Conservation (phyloP, 1,284 basidiomycete species). For the Marasmius oreades region DNA sequence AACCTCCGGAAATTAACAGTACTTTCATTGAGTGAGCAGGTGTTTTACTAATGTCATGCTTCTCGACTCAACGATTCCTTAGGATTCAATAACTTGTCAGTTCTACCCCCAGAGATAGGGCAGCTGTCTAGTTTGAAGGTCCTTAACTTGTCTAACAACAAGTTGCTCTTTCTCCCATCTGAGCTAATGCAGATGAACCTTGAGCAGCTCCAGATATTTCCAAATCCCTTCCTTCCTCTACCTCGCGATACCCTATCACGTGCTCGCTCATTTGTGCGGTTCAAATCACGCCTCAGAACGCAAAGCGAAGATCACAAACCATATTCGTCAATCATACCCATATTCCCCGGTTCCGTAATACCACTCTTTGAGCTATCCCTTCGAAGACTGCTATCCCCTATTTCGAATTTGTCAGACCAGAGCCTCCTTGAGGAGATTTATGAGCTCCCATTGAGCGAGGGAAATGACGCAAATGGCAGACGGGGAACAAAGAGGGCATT, state of each 20-base stretch:
- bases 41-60: constrained; percentile 2
- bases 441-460: constrained; percentile 3
- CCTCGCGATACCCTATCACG: constrained; percentile 20
- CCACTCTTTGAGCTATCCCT: constrained; percentile 49
- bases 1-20: constrained; percentile 47
- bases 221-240: constrained; percentile 53
- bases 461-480: neutral
- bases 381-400: constrained; percentile 41
- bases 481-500: constrained; percentile 20
- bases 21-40: constrained; percentile 49
- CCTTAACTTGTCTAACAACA: constrained; percentile 62
- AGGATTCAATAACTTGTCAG: constrained; percentile 57
- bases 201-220: constrained; percentile 40
- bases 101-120: constrained; percentile 64
- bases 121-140: constrained; percentile 50
- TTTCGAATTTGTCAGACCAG: neutral
- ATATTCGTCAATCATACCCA: constrained; percentile 24
- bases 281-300: constrained; percentile 12
- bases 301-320: constrained; percentile 7
- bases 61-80: constrained; percentile 3
- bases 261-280: constrained; percentile 15
- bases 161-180: constrained; percentile 57
- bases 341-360: constrained; percentile 29
- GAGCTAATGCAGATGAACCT: constrained; percentile 59
- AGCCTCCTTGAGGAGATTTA: constrained; percentile 1